Evolutionary conservation across 768 basidiomycete species (phyloP).

Genomic region (Candolleomyces eurysporus): DNA sequence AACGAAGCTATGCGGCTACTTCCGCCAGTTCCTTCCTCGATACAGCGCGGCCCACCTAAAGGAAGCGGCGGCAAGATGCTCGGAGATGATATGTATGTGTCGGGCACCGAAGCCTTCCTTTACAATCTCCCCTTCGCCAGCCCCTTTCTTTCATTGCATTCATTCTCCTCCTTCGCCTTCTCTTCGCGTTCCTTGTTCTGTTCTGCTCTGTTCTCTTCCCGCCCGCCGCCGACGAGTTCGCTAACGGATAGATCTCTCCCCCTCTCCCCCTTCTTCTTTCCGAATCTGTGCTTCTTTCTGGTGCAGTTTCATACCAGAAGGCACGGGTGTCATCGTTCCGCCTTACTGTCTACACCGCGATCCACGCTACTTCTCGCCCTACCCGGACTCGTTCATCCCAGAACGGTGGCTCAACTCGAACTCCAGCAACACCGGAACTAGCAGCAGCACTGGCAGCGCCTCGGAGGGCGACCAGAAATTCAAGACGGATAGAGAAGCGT

Average conservation of each 20-base stretch:
- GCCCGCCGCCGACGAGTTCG: no score
- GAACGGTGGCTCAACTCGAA: constrained; percentile 32
- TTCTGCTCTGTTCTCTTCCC: neutral
- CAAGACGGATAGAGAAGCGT: constrained; percentile 5
- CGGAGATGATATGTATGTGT: constrained; percentile 13
- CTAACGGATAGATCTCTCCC: neutral
- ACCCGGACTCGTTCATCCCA: constrained; percentile 36
- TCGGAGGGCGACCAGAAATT: neutral
- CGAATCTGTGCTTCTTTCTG: neutral
- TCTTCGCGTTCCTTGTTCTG: no score
- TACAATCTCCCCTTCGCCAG: no score
- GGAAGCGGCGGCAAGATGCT: constrained; percentile 28
- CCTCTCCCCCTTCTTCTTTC: neutral
- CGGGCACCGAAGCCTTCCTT: no score
- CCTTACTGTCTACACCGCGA: constrained; percentile 38
- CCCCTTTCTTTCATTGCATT: neutral
- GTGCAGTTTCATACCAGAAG: constrained; percentile 36
- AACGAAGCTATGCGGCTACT: constrained; percentile 37
- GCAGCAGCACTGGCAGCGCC: no score
- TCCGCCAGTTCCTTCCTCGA: constrained; percentile 34
- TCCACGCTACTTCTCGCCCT: constrained; percentile 35
- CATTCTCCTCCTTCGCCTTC: neutral
- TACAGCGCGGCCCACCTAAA: constrained; percentile 29
- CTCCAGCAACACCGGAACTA: neutral
- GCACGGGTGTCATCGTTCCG: constrained; percentile 35